A percentile compares a stretch with the other conserved stretches of the same genome.
Evolutionary conservation across 371 early-diverging fungal species (phyloP).

Genomic region (Mortierella sp.): DNA sequence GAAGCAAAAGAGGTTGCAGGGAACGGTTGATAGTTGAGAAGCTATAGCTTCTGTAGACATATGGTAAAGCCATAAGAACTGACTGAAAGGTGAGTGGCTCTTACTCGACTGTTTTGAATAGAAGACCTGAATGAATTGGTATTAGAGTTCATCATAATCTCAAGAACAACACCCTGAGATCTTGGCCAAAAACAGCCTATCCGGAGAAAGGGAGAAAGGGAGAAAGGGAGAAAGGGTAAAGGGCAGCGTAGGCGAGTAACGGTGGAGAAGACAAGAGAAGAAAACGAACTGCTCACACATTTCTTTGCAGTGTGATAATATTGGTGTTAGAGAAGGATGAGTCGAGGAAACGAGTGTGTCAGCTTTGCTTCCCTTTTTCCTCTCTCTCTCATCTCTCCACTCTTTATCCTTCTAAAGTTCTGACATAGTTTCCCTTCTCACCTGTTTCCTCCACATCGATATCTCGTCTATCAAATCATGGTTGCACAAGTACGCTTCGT

Average conservation of each 20-base stretch:
- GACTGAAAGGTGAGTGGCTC: no score
- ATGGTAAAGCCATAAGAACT: no score
- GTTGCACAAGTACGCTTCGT: not conserved
- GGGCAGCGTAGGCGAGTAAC: not conserved
- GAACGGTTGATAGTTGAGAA: no score
- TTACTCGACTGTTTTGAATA: not conserved
- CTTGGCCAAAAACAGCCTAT: not conserved
- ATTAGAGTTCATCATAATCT: slow-evolving; percentile 4
- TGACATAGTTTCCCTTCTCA: not conserved
- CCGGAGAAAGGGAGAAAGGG: not conserved
- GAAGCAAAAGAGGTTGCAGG: no score
- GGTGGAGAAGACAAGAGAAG: not conserved
- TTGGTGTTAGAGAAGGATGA: not conserved
- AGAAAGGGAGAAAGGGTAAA: not conserved
- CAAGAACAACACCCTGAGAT: not conserved
- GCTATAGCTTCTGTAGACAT: no score
- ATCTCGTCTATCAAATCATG: not conserved
- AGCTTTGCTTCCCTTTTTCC: not conserved
- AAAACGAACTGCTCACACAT: not conserved
- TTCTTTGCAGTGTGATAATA: not conserved
- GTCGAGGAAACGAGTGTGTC: not conserved
- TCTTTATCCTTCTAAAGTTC: not conserved
- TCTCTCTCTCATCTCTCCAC: not conserved
- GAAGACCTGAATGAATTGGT: not conserved
- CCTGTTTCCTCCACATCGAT: not conserved